Conservation (phyloP, 805 yeast genomes). For the Sugiyamaella smithiae region DNA sequence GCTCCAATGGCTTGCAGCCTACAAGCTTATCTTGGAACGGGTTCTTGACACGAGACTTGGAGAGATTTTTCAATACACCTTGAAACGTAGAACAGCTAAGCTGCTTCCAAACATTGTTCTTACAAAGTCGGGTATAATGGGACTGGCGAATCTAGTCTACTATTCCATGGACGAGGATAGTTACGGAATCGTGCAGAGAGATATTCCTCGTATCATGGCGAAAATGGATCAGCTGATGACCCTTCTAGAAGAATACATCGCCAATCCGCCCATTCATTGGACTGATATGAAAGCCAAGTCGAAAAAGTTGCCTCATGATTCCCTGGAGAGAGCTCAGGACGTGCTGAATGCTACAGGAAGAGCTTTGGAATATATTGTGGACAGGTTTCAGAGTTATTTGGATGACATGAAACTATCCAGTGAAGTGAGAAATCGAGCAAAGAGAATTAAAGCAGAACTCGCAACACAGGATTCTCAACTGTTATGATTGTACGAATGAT, state of each 20-base stretch:
- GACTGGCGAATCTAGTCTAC: constrained; percentile 33
- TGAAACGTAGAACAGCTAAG: constrained; percentile 27
- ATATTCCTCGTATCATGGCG: constrained; percentile 34
- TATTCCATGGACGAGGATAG: constrained; percentile 38
- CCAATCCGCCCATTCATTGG: constrained; percentile 34
- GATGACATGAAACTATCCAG: constrained; percentile 27
- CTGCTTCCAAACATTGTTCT: constrained; percentile 30
- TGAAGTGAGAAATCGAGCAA: constrained; percentile 11
- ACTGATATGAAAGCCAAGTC: constrained; percentile 27
- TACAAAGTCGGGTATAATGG: constrained; percentile 31
- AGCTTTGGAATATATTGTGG: constrained; percentile 29
- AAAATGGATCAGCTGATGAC: constrained; percentile 27
- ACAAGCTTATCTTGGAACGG: constrained; percentile 10
- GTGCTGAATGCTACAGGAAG: constrained; percentile 20
- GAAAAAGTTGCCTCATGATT: constrained; percentile 11
- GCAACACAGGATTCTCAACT: neutral
- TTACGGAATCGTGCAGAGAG: constrained; percentile 41
- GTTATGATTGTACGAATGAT: neutral
- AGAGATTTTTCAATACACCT: constrained; percentile 34
- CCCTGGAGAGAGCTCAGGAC: constrained; percentile 19
- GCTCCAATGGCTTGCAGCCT: neutral
- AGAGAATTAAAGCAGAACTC: neutral
- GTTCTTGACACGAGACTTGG: constrained; percentile 31
- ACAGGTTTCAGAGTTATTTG: constrained; percentile 31
- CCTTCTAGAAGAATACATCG: constrained; percentile 25